A percentile compares a stretch with the other conserved stretches of the same genome.
Conservation (phyloP, 345 rosid species). For the Camelina hispida region DNA sequence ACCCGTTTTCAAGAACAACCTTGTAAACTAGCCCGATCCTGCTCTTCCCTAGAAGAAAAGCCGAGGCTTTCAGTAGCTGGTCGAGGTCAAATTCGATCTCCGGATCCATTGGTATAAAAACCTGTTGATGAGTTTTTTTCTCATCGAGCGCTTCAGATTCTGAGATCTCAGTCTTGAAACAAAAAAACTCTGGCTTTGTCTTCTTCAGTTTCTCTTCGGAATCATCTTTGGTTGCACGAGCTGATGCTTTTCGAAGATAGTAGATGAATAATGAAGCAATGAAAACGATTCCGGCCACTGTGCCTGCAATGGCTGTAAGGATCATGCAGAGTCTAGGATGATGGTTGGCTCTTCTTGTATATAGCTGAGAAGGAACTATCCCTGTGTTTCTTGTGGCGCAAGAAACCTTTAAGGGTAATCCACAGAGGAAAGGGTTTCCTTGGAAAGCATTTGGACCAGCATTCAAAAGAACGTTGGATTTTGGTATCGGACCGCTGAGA, state of each 20-base stretch:
- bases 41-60: slow-evolving; percentile 90
- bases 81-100: slow-evolving; percentile 74
- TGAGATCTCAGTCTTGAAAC: slow-evolving; percentile 55
- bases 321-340: slow-evolving; percentile 20
- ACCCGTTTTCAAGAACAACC: slow-evolving; percentile 79
- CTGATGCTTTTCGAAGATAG: slow-evolving; percentile 48
- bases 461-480: slow-evolving; percentile 51
- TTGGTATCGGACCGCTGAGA: slow-evolving; percentile 74
- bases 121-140: slow-evolving; percentile 59
- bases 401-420: slow-evolving; percentile 60
- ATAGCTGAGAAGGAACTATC: slow-evolving; percentile 37
- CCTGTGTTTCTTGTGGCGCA: slow-evolving; percentile 45
- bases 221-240: slow-evolving; percentile 33
- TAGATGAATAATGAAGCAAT: slow-evolving; percentile 55
- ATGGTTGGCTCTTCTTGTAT: slow-evolving; percentile 33
- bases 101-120: slow-evolving; percentile 67
- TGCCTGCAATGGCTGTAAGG: slow-evolving; percentile 26
- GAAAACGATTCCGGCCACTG: slow-evolving; percentile 56
- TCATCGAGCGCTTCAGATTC: slow-evolving; percentile 53
- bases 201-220: slow-evolving; percentile 51
- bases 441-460: slow-evolving; percentile 84
- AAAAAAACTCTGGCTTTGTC: slow-evolving; percentile 55
- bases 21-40: slow-evolving; percentile 82
- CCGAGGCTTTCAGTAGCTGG: slow-evolving; percentile 85
- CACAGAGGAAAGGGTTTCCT: slow-evolving; percentile 77